Evolutionary conservation across 2,329 filamentous ascomycete genomes (phyloP).

Genomic region (Pseudogymnoascus sp.): DNA sequence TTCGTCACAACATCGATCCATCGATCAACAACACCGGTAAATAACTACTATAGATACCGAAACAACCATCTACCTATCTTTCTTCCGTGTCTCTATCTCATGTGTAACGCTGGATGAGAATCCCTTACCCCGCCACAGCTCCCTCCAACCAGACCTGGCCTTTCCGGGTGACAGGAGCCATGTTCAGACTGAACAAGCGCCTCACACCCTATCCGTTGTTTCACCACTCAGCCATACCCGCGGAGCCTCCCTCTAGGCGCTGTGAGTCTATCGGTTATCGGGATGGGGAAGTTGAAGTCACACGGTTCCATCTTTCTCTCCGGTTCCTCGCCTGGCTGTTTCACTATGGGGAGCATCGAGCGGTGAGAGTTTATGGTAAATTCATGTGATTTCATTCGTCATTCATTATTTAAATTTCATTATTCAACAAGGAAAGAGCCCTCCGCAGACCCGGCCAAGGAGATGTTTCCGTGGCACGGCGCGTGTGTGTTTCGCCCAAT

Average conservation of each 20-base stretch:
- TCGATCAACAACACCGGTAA: background rate
- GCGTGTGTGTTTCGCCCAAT: background rate
- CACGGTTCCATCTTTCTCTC: background rate
- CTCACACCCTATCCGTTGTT: constrained; percentile 4
- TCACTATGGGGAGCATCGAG: background rate
- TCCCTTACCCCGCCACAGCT: background rate
- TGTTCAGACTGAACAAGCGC: constrained; percentile 3
- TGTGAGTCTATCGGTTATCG: background rate
- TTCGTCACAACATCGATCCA: background rate
- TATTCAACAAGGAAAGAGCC: background rate
- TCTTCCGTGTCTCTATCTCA: background rate
- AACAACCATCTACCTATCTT: background rate
- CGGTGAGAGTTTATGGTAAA: constrained; percentile 4
- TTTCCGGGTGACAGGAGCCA: background rate
- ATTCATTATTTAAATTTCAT: constrained; percentile 7
- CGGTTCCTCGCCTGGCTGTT: background rate
- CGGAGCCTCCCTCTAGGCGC: constrained; percentile 6
- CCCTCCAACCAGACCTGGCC: background rate
- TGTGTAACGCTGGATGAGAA: background rate
- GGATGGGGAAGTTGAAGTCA: background rate
- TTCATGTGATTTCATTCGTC: constrained; percentile 8
- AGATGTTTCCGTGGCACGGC: background rate
- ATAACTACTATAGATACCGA: background rate
- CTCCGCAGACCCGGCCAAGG: constrained; percentile 1
- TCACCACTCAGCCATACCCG: background rate